phyloP scores from a whole-genome alignment of 305 asterid species.

The Solanum hybrid region DNA sequence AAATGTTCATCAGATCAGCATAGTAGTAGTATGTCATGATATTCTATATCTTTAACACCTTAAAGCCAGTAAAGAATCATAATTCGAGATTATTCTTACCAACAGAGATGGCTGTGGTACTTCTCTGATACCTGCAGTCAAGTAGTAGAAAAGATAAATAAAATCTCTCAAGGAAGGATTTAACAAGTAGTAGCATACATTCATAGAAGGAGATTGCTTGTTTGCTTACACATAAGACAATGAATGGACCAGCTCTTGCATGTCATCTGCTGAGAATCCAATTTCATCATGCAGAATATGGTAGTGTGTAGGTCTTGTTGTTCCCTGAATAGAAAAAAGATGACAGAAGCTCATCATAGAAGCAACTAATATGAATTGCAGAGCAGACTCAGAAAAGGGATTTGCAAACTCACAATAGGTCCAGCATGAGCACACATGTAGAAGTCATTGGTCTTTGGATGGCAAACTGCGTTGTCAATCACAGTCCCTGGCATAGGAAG shows the following conservation, averaged over 20 bases:
- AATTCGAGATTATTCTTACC: slow-evolving; percentile 31
- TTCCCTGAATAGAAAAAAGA: slow-evolving; percentile 36
- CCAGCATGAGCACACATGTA: slow-evolving; percentile 77
- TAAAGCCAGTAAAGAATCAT: neutral
- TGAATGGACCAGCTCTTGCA: slow-evolving; percentile 64
- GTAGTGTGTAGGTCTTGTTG: slow-evolving; percentile 64
- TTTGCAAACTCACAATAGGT: slow-evolving; percentile 43
- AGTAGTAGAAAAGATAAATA: neutral
- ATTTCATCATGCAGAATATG: slow-evolving; percentile 60
- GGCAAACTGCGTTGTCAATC: slow-evolving; percentile 50
- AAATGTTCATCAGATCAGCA: neutral
- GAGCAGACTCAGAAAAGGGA: neutral
- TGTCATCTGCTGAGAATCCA: slow-evolving; percentile 51
- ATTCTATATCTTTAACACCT: neutral
- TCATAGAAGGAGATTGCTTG: neutral
- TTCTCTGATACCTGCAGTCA: slow-evolving; percentile 57
- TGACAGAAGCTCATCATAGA: neutral
- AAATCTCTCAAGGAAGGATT: neutral
- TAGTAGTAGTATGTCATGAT: neutral
- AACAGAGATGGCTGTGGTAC: slow-evolving; percentile 64
- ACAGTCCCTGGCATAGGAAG: slow-evolving; percentile 43
- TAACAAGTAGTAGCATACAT: neutral
- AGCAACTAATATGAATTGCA: neutral
- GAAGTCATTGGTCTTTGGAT: slow-evolving; percentile 52
- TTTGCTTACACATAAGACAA: slow-evolving; percentile 59